Percentiles rank a stretch among this genome's conserved stretches.
Conservation (phyloP, 495 filamentous ascomycete genomes). For the Aspergillus heteromorphus region DNA sequence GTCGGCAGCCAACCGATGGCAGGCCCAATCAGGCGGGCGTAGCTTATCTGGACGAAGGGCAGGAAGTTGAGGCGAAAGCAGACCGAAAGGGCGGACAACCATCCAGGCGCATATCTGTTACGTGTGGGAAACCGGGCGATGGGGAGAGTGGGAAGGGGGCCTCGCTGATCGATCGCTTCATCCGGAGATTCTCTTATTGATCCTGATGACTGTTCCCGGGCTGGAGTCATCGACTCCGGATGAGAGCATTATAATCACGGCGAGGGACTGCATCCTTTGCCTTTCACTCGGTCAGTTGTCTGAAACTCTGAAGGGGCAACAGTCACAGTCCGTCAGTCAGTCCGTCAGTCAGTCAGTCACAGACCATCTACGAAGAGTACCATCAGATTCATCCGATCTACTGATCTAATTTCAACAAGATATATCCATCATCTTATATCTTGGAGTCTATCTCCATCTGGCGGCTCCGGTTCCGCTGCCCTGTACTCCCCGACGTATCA, state of each 20-base stretch:
- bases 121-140: constrained; percentile 20
- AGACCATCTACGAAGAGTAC: too few species aligned
- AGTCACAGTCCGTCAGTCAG: too few species aligned
- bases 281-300: too few species aligned
- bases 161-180: constrained; percentile 12
- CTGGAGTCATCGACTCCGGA: background rate
- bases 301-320: too few species aligned
- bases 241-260: background rate
- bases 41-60: constrained; percentile 16
- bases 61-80: constrained; percentile 2
- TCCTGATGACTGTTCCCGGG: constrained; percentile 14
- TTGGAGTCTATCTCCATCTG: background rate
- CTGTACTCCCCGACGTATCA: background rate
- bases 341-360: too few species aligned
- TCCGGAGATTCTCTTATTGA: constrained; percentile 17
- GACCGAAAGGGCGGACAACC: background rate
- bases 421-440: background rate
- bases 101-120: constrained; percentile 20
- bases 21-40: constrained; percentile 21
- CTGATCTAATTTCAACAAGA: background rate
- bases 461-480: constrained; percentile 1
- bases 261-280: too few species aligned
- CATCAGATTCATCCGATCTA: background rate
- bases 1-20: constrained; percentile 7
- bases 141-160: constrained; percentile 13